Percentiles rank a stretch among this genome's conserved stretches.
phyloP scores from a whole-genome alignment of 1,139 yeast species.

The Candida albicans region DNA sequence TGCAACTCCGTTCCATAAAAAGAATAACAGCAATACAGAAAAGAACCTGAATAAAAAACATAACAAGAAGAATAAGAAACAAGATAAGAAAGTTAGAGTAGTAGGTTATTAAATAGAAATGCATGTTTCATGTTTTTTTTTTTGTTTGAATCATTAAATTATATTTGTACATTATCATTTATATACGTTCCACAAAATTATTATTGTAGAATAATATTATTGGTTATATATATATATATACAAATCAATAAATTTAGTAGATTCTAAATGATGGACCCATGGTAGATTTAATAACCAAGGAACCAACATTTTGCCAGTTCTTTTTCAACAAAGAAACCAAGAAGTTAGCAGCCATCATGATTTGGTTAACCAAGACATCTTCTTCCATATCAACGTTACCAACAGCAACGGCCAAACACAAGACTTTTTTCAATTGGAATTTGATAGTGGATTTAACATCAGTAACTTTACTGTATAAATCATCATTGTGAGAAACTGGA shows the following conservation, averaged over 20 bases:
- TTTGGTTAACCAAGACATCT: conserved; percentile 94
- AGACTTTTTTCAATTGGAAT: conserved; percentile 99
- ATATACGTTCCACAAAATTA: too few species aligned
- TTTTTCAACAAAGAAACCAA: conserved; percentile 99
- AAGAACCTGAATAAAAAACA: conserved; percentile 61
- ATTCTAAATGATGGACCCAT: conserved; percentile 99
- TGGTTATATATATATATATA: conserved; percentile 8
- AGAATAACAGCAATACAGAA: conserved; percentile 17
- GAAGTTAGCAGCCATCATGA: conserved; percentile 99
- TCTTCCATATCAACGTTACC: conserved; percentile 99
- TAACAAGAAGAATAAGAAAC: conserved; percentile 74
- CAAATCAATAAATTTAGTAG: conserved; percentile 66
- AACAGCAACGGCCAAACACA: conserved; percentile 90
- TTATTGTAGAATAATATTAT: too few species aligned
- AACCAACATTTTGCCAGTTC: conserved; percentile 99
- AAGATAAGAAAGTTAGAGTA: conserved; percentile 48
- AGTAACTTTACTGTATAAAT: conserved; percentile 90
- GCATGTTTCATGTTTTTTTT: background rate
- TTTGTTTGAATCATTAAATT: conserved; percentile 4
- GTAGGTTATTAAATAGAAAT: conserved; percentile 31
- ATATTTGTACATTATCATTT: background rate
- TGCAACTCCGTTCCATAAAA: conserved; percentile 72
- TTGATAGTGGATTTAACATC: conserved; percentile 99
- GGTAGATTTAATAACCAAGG: conserved; percentile 97
- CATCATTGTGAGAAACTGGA: conserved; percentile 99